These are phyloP conservation scores for Sordariomycetes sp. DNA, from an alignment of 2,329 filamentous ascomycete species.

Conservation along the genomic window DNA sequence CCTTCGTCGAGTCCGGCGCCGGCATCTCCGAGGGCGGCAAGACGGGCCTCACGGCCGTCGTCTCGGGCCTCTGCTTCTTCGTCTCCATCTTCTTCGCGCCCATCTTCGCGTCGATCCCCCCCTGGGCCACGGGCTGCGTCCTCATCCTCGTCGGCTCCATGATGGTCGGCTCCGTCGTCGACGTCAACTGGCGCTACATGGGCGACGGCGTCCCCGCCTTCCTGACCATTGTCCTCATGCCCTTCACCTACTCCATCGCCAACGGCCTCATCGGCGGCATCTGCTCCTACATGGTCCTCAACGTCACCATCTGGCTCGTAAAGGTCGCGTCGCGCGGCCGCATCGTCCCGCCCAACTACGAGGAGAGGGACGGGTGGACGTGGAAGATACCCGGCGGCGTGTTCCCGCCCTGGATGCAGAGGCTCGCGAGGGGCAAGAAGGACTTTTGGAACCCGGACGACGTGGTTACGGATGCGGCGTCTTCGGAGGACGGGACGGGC, in stretches of 20 bases:
- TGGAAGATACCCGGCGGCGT: slow-evolving; percentile 64
- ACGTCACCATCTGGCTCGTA: slow-evolving; percentile 56
- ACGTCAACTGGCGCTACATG: slow-evolving; percentile 83
- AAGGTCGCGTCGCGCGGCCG: slow-evolving; percentile 53
- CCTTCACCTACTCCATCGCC: slow-evolving; percentile 80
- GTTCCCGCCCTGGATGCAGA: slow-evolving; percentile 58
- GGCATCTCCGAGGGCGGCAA: slow-evolving; percentile 65
- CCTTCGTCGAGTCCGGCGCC: slow-evolving; percentile 63
- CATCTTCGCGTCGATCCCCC: slow-evolving; percentile 63
- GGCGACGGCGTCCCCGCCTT: slow-evolving; percentile 79
- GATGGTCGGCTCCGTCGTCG: slow-evolving; percentile 65
- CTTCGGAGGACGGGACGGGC: not conserved
- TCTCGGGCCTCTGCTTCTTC: slow-evolving; percentile 57
- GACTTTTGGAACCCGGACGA: slow-evolving; percentile 48
- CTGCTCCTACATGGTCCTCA: slow-evolving; percentile 63
- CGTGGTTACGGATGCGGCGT: not conserved
- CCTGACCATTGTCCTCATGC: slow-evolving; percentile 73
- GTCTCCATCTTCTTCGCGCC: slow-evolving; percentile 63
- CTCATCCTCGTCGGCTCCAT: slow-evolving; percentile 77
- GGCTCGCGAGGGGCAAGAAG: slow-evolving; percentile 52
- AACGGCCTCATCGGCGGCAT: slow-evolving; percentile 77
- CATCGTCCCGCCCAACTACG: slow-evolving; percentile 61
- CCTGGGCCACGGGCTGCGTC: slow-evolving; percentile 77
- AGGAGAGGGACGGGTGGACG: slow-evolving; percentile 69
- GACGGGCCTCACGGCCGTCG: slow-evolving; percentile 59